Percentiles rank a stretch among this genome's conserved stretches.
These are phyloP conservation scores for Davidsoniella australis DNA, from an alignment of 2,329 filamentous ascomycete species.

Conservation along the genomic window DNA sequence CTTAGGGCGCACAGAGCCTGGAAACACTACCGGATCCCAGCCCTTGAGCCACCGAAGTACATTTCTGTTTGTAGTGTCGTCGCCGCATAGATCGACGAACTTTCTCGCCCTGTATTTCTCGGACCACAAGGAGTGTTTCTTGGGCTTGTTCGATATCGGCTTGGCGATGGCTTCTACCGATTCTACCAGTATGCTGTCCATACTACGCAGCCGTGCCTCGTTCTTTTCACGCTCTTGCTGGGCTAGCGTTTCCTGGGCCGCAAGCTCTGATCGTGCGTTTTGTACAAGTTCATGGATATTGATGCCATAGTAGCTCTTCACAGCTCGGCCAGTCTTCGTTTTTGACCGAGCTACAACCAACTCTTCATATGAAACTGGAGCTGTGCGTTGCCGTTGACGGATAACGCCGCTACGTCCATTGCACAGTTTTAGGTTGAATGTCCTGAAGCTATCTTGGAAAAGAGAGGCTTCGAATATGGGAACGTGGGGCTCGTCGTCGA, in stretches of 20 bases:
- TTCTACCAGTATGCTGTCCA: constrained; percentile 16
- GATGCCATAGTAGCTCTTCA: constrained; percentile 75
- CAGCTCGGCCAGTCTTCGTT: constrained; percentile 49
- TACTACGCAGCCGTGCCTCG: not conserved
- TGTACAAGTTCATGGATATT: constrained; percentile 75
- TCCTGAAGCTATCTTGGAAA: constrained; percentile 15
- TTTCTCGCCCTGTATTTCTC: constrained; percentile 90
- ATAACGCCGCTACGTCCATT: constrained; percentile 40
- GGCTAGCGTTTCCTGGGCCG: constrained; percentile 14
- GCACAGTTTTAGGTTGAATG: constrained; percentile 34
- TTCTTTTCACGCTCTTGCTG: constrained; percentile 3
- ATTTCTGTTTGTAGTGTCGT: constrained; percentile 79
- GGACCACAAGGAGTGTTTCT: constrained; percentile 62
- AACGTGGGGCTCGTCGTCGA: not conserved
- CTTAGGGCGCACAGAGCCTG: constrained; percentile 48
- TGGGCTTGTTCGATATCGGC: constrained; percentile 22
- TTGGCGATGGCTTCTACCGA: constrained; percentile 24
- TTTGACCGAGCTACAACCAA: constrained; percentile 52
- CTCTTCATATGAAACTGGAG: constrained; percentile 41
- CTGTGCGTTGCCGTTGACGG: constrained; percentile 31
- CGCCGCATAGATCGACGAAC: constrained; percentile 86
- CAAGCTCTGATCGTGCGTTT: constrained; percentile 44
- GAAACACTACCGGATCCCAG: constrained; percentile 90
- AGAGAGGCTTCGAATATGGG: constrained; percentile 10
- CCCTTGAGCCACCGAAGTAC: constrained; percentile 86